Evolutionary conservation across 2,329 filamentous ascomycete species (phyloP).

Genomic region (Pestalotiopsis sp.): DNA sequence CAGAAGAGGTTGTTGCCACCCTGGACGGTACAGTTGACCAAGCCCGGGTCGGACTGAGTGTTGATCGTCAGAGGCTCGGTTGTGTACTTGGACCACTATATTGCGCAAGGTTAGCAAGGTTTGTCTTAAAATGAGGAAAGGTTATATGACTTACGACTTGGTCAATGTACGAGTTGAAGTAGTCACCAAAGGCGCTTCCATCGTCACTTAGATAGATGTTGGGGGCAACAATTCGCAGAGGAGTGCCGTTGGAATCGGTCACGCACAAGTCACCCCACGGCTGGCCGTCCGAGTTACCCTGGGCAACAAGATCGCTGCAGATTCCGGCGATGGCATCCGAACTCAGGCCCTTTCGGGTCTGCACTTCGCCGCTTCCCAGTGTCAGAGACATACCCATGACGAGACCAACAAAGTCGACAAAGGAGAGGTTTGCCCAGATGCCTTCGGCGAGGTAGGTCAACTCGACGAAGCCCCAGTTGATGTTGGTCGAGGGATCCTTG

Average conservation of each 20-base stretch:
- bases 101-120: not conserved
- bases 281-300: slow-evolving; percentile 39
- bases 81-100: slow-evolving; percentile 42
- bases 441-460: slow-evolving; percentile 43
- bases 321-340: slow-evolving; percentile 38
- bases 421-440: slow-evolving; percentile 52
- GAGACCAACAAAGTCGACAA: slow-evolving; percentile 54
- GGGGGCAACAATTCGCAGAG: slow-evolving; percentile 48
- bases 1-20: slow-evolving; percentile 39
- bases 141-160: slow-evolving; percentile 30
- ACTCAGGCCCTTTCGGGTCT: slow-evolving; percentile 43
- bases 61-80: slow-evolving; percentile 41
- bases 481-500: slow-evolving; percentile 41
- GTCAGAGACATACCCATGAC: slow-evolving; percentile 52
- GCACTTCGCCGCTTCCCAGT: slow-evolving; percentile 35
- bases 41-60: slow-evolving; percentile 41
- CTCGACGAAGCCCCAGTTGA: slow-evolving; percentile 55
- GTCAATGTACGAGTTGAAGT: slow-evolving; percentile 49
- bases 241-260: slow-evolving; percentile 33
- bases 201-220: slow-evolving; percentile 41
- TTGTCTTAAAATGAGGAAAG: not conserved
- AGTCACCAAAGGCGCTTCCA: slow-evolving; percentile 37
- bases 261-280: slow-evolving; percentile 50
- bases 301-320: slow-evolving; percentile 42
- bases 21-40: slow-evolving; percentile 40